A percentile compares a stretch with the other conserved stretches of the same genome.
phyloP scores from a whole-genome alignment of 2,329 filamentous ascomycete species.

The Tolypocladium endophyticum region DNA sequence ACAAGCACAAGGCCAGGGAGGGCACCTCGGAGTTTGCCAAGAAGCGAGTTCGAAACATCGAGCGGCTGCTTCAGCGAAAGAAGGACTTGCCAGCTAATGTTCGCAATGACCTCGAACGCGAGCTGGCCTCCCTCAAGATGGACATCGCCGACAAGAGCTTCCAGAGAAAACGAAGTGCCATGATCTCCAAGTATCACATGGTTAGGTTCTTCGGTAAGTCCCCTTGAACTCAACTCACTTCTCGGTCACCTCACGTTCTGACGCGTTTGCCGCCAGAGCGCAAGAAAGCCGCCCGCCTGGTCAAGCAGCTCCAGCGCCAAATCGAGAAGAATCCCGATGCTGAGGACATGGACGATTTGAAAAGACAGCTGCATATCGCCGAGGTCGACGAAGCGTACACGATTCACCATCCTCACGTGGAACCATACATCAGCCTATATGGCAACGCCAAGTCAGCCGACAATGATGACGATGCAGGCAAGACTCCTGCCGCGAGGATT shows the following conservation, averaged over 20 bases:
- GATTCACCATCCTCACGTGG: constrained; percentile 58
- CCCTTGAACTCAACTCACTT: background rate
- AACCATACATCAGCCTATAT: constrained; percentile 59
- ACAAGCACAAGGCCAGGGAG: constrained; percentile 32
- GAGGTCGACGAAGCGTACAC: constrained; percentile 71
- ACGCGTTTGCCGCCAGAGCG: constrained; percentile 38
- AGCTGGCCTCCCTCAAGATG: constrained; percentile 54
- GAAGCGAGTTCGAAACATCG: constrained; percentile 60
- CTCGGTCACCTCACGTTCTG: background rate
- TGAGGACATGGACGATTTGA: constrained; percentile 39
- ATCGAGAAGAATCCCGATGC: constrained; percentile 39
- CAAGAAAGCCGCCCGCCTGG: constrained; percentile 58
- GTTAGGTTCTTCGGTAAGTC: constrained; percentile 67
- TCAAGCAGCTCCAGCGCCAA: constrained; percentile 54
- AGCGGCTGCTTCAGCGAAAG: constrained; percentile 51
- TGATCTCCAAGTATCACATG: constrained; percentile 76
- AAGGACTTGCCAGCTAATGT: constrained; percentile 57
- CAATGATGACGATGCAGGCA: constrained; percentile 26
- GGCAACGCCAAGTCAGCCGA: constrained; percentile 24
- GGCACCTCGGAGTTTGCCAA: constrained; percentile 52
- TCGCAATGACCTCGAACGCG: constrained; percentile 59
- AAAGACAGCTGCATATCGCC: constrained; percentile 51
- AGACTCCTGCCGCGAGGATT: constrained; percentile 29
- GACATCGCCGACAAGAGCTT: constrained; percentile 50
- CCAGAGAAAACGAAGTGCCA: constrained; percentile 52